phyloP scores from a whole-genome alignment of 2,329 filamentous ascomycete genomes.

The Monilinia aucupariae region DNA sequence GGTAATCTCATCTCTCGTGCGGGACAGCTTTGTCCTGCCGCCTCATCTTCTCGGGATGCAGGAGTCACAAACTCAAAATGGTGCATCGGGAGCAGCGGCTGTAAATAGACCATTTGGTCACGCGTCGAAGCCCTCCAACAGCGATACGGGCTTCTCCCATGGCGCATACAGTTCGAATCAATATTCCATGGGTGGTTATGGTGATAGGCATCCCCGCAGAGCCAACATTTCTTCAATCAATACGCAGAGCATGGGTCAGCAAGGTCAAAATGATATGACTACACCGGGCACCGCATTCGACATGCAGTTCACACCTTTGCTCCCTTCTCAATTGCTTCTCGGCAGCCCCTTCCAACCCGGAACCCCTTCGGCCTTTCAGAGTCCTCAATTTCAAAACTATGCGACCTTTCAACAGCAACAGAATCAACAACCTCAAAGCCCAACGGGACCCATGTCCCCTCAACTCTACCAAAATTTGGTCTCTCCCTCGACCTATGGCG shows the following conservation, averaged over 20 bases:
- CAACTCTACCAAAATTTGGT: conserved; percentile 80
- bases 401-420: conserved; percentile 60
- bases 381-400: conserved; percentile 85
- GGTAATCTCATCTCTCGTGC: conserved; percentile 68
- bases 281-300: conserved; percentile 87
- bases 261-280: conserved; percentile 63
- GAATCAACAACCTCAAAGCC: conserved; percentile 56
- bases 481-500: conserved; percentile 77
- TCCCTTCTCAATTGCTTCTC: conserved; percentile 89
- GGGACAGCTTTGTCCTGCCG: conserved; percentile 79
- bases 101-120: conserved; percentile 61
- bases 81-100: conserved; percentile 48
- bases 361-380: conserved; percentile 82
- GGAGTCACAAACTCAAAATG: conserved; percentile 63
- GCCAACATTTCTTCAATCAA: conserved; percentile 89
- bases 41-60: conserved; percentile 89
- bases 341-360: conserved; percentile 96
- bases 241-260: conserved; percentile 60
- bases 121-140: conserved; percentile 73
- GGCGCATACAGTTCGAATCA: conserved; percentile 85
- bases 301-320: conserved; percentile 96
- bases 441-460: conserved; percentile 73
- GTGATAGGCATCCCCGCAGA: conserved; percentile 78
- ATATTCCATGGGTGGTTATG: conserved; percentile 66
- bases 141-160: conserved; percentile 87